Conservation (phyloP, 192 early-diverging fungal genomes). For the Entophlyctis luteolus region DNA sequence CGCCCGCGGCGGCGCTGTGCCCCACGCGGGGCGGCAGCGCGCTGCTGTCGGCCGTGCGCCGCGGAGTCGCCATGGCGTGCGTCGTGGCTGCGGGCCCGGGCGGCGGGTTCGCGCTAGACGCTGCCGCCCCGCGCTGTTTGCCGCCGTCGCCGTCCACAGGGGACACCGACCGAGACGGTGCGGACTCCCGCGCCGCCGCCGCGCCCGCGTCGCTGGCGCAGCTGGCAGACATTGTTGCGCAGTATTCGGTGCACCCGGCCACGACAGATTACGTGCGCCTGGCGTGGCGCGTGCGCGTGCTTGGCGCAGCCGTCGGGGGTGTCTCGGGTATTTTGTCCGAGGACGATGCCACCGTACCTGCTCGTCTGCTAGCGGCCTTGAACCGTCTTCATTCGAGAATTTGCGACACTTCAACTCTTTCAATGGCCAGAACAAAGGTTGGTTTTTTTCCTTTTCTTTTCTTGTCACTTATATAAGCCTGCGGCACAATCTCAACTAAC, state of each 20-base stretch:
- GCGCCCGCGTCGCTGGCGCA: neutral
- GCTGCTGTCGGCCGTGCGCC: neutral
- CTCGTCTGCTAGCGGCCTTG: neutral
- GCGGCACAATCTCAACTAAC: no score
- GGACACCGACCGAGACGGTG: no score
- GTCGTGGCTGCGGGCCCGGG: neutral
- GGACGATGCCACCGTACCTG: neutral
- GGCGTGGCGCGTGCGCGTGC: constrained; percentile 4
- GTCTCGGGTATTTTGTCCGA: neutral
- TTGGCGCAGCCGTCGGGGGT: constrained; percentile 7
- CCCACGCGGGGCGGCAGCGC: neutral
- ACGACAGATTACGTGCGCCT: constrained; percentile 1
- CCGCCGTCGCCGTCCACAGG: no score
- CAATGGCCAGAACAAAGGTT: constrained; percentile 1
- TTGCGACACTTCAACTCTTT: neutral
- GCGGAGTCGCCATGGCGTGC: neutral
- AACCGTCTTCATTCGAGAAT: constrained; percentile 5
- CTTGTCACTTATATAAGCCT: neutral
- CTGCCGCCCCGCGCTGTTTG: neutral
- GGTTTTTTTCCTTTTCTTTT: neutral
- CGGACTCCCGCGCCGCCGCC: neutral
- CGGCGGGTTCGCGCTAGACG: neutral
- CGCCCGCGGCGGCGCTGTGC: neutral
- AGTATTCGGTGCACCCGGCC: neutral
- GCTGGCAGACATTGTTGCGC: neutral